Base-by-base conservation (phyloP, 192 early-diverging fungal genomes). In the Rhizophagus prolifer region DNA sequence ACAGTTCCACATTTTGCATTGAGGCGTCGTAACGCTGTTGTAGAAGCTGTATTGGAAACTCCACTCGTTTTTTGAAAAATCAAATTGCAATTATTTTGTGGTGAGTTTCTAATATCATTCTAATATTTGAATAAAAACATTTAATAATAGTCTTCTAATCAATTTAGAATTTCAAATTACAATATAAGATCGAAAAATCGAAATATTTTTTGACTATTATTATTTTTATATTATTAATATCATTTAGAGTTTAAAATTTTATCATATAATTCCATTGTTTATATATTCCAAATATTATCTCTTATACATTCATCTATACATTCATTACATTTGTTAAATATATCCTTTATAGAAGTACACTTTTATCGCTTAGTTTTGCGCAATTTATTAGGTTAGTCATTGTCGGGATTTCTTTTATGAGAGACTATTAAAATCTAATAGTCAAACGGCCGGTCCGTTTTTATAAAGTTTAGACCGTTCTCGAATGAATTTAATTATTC, bases 11-110 rank as follows among this genome's bases (percentile, higher is more conserved):
- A 64, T 19, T 75, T 46, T 58, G 71, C 30, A 36, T 44, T 72
- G 19, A 58, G 71, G 14, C 47, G 71, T 36, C 25, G 71, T 59
- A 72, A 72, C 30, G 71, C 71, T 12, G 26, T 72, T 14, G 71
- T 72, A 58, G 71, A 72, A 72, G 71, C 54, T 60, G 54, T 72
- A 26, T 72, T 72, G 54, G 54, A 72, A 25, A 16, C 31, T 59
- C 71, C 71, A 4, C n/a, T 72, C 14, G 58, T 46, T 28, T 71
- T 54, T 54, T 71, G 58, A 67, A 67, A 30, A 28, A 9, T 61
- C 23, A 61, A 26, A 61, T 61, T 7, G n/a, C 21, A n/a, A n/a
- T 26, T 64, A 13, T 25, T 64, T 30, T 64, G 4, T 28, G 9
- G 23, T 64, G 19, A 16, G 30, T 31, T 63, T 63, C 7, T 28